A percentile compares a stretch with the other conserved stretches of the same genome.
phyloP scores from a whole-genome alignment of 2,329 filamentous ascomycete species.

The Cercospora janseana region DNA sequence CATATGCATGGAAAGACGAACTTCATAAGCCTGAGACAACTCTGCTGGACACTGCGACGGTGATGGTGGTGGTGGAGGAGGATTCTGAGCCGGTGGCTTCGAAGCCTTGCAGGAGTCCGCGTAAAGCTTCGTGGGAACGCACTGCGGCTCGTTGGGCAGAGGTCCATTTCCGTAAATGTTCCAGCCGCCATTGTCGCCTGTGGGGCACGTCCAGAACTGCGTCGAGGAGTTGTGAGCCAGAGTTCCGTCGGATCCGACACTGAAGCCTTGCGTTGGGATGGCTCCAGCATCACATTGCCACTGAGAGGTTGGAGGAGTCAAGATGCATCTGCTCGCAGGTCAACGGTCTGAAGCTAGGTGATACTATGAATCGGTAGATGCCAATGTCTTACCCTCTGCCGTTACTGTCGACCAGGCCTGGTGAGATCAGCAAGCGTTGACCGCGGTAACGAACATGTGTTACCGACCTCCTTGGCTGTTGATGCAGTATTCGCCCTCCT shows the following conservation, averaged over 20 bases:
- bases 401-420: conserved; percentile 53
- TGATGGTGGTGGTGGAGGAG: conserved; percentile 11
- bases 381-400: conserved; percentile 53
- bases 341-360: background rate
- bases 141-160: conserved; percentile 47
- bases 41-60: conserved; percentile 19
- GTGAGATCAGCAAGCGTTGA: background rate
- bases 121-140: conserved; percentile 50
- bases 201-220: conserved; percentile 61
- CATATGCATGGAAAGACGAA: no score
- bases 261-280: conserved; percentile 55
- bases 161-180: conserved; percentile 53
- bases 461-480: conserved; percentile 46
- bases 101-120: conserved; percentile 19
- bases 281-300: conserved; percentile 62
- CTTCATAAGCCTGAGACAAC: conserved; percentile 15
- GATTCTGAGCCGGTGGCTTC: conserved; percentile 9
- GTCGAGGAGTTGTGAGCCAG: conserved; percentile 53
- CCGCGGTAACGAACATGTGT: background rate
- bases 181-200: conserved; percentile 54
- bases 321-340: conserved; percentile 49
- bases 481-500: conserved; percentile 55
- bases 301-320: conserved; percentile 59
- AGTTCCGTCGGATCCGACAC: conserved; percentile 53
- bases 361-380: no score